phyloP scores from a whole-genome alignment of 176 grass and related monocot genomes.

The Cenchrus fungigraminus region DNA sequence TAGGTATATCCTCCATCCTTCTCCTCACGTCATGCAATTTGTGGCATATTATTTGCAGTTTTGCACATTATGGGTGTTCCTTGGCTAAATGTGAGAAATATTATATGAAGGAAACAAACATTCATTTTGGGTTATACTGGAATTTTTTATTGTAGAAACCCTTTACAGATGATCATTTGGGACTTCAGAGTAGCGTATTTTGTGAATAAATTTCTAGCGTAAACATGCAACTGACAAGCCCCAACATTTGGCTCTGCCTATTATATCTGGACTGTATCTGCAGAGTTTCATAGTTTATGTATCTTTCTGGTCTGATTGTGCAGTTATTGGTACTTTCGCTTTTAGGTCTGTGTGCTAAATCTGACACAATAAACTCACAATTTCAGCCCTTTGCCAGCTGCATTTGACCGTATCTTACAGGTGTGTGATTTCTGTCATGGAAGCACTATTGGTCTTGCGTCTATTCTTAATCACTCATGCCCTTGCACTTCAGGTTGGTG shows the following conservation, averaged over 20 bases:
- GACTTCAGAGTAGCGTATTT: neutral
- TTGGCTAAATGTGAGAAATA: slow-evolving; percentile 9
- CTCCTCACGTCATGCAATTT: neutral
- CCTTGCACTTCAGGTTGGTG: slow-evolving; percentile 70
- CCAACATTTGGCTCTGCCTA: slow-evolving; percentile 18
- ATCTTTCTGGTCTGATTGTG: neutral
- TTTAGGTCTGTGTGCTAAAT: slow-evolving; percentile 39
- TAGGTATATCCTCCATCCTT: slow-evolving; percentile 51
- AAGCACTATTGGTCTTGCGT: neutral
- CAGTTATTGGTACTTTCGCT: neutral
- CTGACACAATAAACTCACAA: slow-evolving; percentile 6
- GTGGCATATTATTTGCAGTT: neutral
- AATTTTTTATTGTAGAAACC: neutral
- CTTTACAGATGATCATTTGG: slow-evolving; percentile 6
- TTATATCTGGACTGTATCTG: neutral
- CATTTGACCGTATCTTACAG: slow-evolving; percentile 93
- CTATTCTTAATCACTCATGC: slow-evolving; percentile 17
- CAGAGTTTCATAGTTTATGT: neutral
- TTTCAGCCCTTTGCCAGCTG: slow-evolving; percentile 88
- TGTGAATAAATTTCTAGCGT: slow-evolving; percentile 7
- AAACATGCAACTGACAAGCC: neutral
- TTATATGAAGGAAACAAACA: neutral
- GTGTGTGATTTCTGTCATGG: slow-evolving; percentile 40
- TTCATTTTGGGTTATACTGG: neutral
- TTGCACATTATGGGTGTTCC: neutral